phyloP scores from a whole-genome alignment of 2,329 filamentous ascomycete genomes.

The Pestalotiopsis fici region DNA sequence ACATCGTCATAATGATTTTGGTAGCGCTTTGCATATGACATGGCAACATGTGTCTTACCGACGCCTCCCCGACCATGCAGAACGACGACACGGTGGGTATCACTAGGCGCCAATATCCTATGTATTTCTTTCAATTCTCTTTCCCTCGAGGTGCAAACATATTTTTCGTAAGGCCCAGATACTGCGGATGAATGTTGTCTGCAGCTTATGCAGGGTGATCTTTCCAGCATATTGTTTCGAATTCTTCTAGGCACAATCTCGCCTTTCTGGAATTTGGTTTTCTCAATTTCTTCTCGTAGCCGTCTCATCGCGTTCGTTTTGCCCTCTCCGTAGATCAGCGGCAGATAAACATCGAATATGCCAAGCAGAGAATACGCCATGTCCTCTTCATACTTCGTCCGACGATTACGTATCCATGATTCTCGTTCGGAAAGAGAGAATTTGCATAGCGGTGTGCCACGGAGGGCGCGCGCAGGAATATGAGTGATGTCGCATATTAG shows the following conservation, averaged over 20 bases:
- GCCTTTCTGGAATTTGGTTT: slow-evolving; percentile 9
- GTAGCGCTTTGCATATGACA: slow-evolving; percentile 16
- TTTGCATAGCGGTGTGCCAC: slow-evolving; percentile 2
- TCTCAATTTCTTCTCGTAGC: slow-evolving; percentile 15
- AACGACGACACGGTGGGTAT: slow-evolving; percentile 18
- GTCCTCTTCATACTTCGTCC: slow-evolving; percentile 16
- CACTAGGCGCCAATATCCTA: slow-evolving; percentile 21
- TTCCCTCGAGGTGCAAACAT: too few relatives aligned
- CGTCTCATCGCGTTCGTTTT: slow-evolving; percentile 13
- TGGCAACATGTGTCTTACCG: slow-evolving; percentile 19
- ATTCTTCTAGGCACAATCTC: slow-evolving; percentile 19
- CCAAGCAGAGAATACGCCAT: slow-evolving; percentile 16
- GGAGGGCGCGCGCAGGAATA: slow-evolving; percentile 1
- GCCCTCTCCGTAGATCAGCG: slow-evolving; percentile 16
- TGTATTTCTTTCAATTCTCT: slow-evolving; percentile 31
- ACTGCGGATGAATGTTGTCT: too few relatives aligned
- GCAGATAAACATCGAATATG: slow-evolving; percentile 17
- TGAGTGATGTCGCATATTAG: background rate
- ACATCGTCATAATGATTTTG: slow-evolving; percentile 13
- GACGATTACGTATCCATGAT: slow-evolving; percentile 12
- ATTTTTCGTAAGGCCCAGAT: too few relatives aligned
- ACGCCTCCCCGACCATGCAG: slow-evolving; percentile 19
- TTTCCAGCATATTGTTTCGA: slow-evolving; percentile 17
- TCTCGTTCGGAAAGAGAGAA: slow-evolving; percentile 14
- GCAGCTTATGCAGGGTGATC: too few relatives aligned